Base-by-base conservation (phyloP, 2,329 filamentous ascomycete genomes). In the Pseudogymnoascus sp. region DNA sequence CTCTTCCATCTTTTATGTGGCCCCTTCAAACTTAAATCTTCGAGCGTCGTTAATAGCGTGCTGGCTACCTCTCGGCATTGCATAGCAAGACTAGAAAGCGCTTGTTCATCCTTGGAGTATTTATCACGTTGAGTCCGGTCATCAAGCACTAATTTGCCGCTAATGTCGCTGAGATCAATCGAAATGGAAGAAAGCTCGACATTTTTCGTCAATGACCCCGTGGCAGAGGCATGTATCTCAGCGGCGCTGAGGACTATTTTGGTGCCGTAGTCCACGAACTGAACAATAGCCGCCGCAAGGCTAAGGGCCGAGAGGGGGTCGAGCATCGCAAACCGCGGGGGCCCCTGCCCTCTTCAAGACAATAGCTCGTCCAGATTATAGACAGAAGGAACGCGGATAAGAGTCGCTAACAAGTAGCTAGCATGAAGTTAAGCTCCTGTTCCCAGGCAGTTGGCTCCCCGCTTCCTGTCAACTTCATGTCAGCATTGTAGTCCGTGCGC, bases 141-240 rank as follows among this genome's bases (percentile, higher is more conserved):
- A 37, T n/a, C 35, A n/a, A 37, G 13, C 35, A 37, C 35, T n/a
- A 37, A 37, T 37, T 37, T 37, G 11, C 35, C 35, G 35, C 35
- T n/a, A n/a, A 37, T 37, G 4, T 37, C 35, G 11, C 35, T 37
- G 35, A 37, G 35, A 37, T 37, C 35, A 11, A n/a, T 37, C 35
- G 35, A n/a, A 37, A 37, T 37, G 3, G 35, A 37, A 37, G 11
- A 37, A 13, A 37, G 35, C 35, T 37, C 35, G 6, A 37, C 35
- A 37, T 37, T 37, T 37, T 37, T 37, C 13, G 35, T n/a, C 35
- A 37, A 50, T 2, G 15, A 37, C 11, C 77, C 70, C n/a, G 77
- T 74, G 61, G 78, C 78, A 3, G 76, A 76, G 66, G 79, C 76
- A 11, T 75, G 72, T 26, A 81, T 76, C 41, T 79, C 75, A 9